A percentile compares a stretch with the other conserved stretches of the same genome.
Evolutionary conservation across 768 basidiomycete species (phyloP).

Genomic region (Kwoniella dendrophila): DNA sequence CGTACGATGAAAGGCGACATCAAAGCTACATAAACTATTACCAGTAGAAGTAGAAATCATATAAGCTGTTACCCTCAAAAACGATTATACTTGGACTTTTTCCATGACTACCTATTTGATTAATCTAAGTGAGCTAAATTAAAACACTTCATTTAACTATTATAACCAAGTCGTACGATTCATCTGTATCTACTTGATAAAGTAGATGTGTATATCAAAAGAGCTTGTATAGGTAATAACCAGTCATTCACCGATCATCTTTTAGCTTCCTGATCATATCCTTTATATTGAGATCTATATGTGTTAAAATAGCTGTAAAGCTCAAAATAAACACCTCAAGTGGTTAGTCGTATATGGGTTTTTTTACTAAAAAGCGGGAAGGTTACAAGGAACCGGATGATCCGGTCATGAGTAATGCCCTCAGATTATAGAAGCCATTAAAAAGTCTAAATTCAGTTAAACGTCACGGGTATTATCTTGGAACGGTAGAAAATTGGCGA

Average conservation of each 20-base stretch:
- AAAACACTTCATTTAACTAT: too few relatives aligned
- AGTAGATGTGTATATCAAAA: too few relatives aligned
- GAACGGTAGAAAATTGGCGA: too few relatives aligned
- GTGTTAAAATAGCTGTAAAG: neutral
- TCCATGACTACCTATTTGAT: neutral
- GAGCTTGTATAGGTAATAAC: too few relatives aligned
- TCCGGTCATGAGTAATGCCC: neutral
- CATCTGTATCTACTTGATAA: neutral
- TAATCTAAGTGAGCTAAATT: too few relatives aligned
- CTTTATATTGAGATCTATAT: neutral
- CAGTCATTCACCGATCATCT: neutral
- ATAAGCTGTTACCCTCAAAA: too few relatives aligned
- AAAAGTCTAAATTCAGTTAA: too few relatives aligned
- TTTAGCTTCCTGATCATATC: neutral
- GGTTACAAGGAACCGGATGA: neutral
- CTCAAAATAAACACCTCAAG: neutral
- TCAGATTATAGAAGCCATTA: too few relatives aligned
- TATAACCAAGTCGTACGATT: neutral
- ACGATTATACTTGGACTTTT: too few relatives aligned
- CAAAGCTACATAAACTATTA: too few relatives aligned
- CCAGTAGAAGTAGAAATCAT: too few relatives aligned
- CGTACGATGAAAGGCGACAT: neutral
- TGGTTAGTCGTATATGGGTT: neutral
- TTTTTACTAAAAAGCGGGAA: neutral
- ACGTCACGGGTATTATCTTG: too few relatives aligned